Percentiles rank a stretch among this genome's conserved stretches.
phyloP scores from a whole-genome alignment of 2,329 filamentous ascomycete species.

The Emmonsiellopsis sp. region DNA sequence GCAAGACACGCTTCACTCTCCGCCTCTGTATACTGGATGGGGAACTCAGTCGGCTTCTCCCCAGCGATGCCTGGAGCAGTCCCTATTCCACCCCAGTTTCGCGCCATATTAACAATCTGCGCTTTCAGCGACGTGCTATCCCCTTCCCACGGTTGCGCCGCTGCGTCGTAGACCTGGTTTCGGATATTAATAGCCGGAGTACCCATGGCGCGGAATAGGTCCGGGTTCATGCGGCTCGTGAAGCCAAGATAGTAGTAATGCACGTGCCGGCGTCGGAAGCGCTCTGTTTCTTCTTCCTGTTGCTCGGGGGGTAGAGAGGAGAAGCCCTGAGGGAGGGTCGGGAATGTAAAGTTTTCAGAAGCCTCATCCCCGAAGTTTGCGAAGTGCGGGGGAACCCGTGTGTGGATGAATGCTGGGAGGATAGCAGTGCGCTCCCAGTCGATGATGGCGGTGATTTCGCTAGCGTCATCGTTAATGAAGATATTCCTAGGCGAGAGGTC shows the following conservation, averaged over 20 bases:
- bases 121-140: conserved; percentile 8
- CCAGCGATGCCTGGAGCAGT: neutral
- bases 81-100: conserved; percentile 1
- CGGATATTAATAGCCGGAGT: neutral
- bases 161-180: conserved; percentile 5
- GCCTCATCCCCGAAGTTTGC: conserved; percentile 22
- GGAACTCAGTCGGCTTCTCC: conserved; percentile 1
- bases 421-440: conserved; percentile 16
- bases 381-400: conserved; percentile 26
- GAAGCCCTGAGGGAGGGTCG: neutral
- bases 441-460: conserved; percentile 4
- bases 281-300: neutral
- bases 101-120: conserved; percentile 6
- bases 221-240: neutral
- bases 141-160: conserved; percentile 10
- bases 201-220: neutral
- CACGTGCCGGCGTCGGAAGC: neutral
- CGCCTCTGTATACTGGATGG: conserved; percentile 5
- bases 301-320: neutral
- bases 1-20: neutral
- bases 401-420: conserved; percentile 24
- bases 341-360: conserved; percentile 3
- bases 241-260: conserved; percentile 3
- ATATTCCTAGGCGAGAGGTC: conserved; percentile 9
- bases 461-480: neutral